These are phyloP conservation scores for Botrytis byssoidea DNA, from an alignment of 2,329 filamentous ascomycete species.

Conservation along the genomic window DNA sequence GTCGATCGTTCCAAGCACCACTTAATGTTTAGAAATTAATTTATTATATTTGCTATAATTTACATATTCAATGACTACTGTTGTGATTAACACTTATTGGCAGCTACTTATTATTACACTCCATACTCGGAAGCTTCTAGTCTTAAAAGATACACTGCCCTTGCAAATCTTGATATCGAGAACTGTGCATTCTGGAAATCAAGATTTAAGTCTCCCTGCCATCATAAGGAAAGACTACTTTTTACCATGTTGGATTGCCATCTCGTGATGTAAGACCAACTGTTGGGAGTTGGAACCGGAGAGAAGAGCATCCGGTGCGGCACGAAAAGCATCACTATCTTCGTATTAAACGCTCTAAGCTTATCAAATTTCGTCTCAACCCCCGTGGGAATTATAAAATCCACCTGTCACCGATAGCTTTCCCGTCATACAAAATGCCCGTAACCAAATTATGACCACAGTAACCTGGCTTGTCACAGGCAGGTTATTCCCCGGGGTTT, in stretches of 20 bases:
- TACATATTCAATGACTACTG: not conserved
- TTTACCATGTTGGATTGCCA: too few relatives aligned
- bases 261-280: too few relatives aligned
- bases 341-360: too few relatives aligned
- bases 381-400: too few relatives aligned
- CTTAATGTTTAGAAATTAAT: not conserved
- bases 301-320: too few relatives aligned
- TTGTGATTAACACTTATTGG: not conserved
- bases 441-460: too few relatives aligned
- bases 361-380: too few relatives aligned
- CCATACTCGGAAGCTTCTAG: not conserved
- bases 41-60: not conserved
- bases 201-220: not conserved
- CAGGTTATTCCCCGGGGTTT: not conserved
- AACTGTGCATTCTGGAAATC: not conserved
- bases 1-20: not conserved
- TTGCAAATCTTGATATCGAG: not conserved
- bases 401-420: too few relatives aligned
- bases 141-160: not conserved
- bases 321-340: too few relatives aligned
- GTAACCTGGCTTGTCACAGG: not conserved
- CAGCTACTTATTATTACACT: not conserved
- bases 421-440: too few relatives aligned
- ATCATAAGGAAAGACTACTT: not conserved
- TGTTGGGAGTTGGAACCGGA: too few relatives aligned